These are phyloP conservation scores for Lentinula detonsa DNA, from an alignment of 768 basidiomycete genomes.

Conservation along the genomic window DNA sequence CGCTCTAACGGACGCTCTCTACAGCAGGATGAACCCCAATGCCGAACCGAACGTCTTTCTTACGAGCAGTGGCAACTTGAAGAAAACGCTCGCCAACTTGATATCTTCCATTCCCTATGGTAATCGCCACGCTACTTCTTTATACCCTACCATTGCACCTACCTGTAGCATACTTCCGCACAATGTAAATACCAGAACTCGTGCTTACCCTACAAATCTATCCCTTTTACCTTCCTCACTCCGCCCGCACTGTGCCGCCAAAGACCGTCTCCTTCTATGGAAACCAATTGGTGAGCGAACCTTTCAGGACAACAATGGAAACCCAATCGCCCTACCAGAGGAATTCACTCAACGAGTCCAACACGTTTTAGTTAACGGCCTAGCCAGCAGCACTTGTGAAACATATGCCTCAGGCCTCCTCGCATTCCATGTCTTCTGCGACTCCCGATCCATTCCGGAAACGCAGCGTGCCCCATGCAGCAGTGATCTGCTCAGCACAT, in stretches of 20 bases:
- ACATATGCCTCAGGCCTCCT: constrained; percentile 21
- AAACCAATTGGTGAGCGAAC: constrained; percentile 7
- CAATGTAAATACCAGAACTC: neutral
- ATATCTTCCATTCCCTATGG: no score
- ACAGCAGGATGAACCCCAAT: no score
- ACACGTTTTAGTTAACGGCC: constrained; percentile 20
- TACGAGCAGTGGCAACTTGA: no score
- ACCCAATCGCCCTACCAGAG: constrained; percentile 8
- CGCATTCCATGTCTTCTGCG: constrained; percentile 33
- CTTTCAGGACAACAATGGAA: neutral
- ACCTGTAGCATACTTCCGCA: no score
- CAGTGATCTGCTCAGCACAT: constrained; percentile 18
- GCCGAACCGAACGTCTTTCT: no score
- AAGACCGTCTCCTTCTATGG: constrained; percentile 21
- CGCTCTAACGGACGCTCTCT: no score
- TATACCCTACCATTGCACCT: no score
- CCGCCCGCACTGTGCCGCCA: constrained; percentile 20
- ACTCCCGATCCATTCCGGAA: constrained; percentile 24
- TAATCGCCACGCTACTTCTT: no score
- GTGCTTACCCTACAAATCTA: constrained; percentile 7
- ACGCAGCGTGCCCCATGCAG: constrained; percentile 19
- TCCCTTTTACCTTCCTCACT: constrained; percentile 12
- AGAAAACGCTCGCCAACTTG: no score
- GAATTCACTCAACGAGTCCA: constrained; percentile 18
- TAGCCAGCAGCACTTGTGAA: neutral